Evolutionary conservation across 371 early-diverging fungal species (phyloP).

Genomic region (Smittium culicis): DNA sequence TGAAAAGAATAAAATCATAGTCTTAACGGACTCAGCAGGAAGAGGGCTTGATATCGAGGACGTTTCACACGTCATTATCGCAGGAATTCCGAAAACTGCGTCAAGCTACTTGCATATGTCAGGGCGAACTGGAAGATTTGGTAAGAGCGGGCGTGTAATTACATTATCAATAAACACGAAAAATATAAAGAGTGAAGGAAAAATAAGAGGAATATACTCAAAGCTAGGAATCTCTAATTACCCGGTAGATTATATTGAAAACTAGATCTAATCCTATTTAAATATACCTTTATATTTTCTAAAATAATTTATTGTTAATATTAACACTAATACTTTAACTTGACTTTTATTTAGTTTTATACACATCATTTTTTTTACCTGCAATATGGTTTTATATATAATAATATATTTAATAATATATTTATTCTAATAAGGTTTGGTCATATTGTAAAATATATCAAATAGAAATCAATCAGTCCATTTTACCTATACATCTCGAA

Average conservation of each 20-base stretch:
- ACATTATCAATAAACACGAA: constrained; percentile 21
- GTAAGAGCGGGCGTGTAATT: constrained; percentile 18
- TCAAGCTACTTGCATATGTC: constrained; percentile 25
- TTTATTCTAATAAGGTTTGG: too few species aligned
- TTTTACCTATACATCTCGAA: too few species aligned
- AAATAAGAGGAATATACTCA: constrained; percentile 25
- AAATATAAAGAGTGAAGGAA: constrained; percentile 21
- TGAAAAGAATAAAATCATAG: constrained; percentile 11
- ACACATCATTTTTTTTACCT: not conserved
- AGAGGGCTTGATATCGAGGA: constrained; percentile 23
- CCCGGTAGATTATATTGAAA: constrained; percentile 2
- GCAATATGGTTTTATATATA: not conserved
- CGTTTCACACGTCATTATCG: constrained; percentile 20
- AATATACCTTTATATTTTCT: too few species aligned
- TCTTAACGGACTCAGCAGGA: constrained; percentile 24
- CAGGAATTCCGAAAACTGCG: constrained; percentile 20
- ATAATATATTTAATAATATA: too few species aligned
- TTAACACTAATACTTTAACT: too few species aligned
- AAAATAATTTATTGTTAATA: too few species aligned
- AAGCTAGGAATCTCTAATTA: constrained; percentile 10
- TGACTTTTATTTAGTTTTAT: too few species aligned
- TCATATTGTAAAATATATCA: too few species aligned
- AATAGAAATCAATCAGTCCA: too few species aligned
- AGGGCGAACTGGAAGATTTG: constrained; percentile 24
- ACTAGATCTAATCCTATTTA: too few species aligned